phyloP scores from a whole-genome alignment of 2,329 filamentous ascomycete species.

The Ilyonectria robusta region DNA sequence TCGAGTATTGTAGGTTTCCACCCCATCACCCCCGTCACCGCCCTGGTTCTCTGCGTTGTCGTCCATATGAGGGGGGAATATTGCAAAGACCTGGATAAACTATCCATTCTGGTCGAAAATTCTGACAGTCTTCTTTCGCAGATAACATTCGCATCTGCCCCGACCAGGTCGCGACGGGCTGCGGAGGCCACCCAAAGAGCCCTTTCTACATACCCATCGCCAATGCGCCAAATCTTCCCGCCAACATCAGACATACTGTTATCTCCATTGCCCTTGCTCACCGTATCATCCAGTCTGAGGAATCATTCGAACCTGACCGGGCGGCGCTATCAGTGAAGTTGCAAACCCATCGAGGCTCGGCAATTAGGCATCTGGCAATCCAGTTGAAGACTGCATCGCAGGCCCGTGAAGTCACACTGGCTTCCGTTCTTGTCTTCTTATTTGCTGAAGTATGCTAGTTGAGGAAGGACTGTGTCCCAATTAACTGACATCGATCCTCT shows the following conservation, averaged over 20 bases:
- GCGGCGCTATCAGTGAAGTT: conserved; percentile 23
- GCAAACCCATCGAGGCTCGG: conserved; percentile 35
- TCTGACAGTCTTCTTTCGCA: conserved; percentile 4
- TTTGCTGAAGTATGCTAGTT: conserved; percentile 33
- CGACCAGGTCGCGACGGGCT: conserved; percentile 34
- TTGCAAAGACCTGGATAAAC: neutral
- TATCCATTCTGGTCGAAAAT: neutral
- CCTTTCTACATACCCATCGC: conserved; percentile 28
- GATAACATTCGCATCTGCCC: conserved; percentile 39
- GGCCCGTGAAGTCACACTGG: conserved; percentile 8
- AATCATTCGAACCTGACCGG: conserved; percentile 15
- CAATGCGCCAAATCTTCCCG: neutral
- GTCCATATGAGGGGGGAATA: neutral
- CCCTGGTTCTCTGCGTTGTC: neutral
- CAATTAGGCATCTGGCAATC: conserved; percentile 32
- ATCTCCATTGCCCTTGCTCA: conserved; percentile 33
- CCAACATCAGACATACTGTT: conserved; percentile 28
- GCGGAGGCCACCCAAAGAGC: conserved; percentile 10
- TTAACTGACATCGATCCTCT: neutral
- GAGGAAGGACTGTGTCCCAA: neutral
- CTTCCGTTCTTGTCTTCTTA: conserved; percentile 32
- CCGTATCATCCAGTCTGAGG: conserved; percentile 32
- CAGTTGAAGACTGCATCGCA: conserved; percentile 3
- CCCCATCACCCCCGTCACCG: neutral
- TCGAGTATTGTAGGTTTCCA: conserved; percentile 28